Conservation (phyloP, 116 monocot species). For the Dioscorea cayenensis region DNA sequence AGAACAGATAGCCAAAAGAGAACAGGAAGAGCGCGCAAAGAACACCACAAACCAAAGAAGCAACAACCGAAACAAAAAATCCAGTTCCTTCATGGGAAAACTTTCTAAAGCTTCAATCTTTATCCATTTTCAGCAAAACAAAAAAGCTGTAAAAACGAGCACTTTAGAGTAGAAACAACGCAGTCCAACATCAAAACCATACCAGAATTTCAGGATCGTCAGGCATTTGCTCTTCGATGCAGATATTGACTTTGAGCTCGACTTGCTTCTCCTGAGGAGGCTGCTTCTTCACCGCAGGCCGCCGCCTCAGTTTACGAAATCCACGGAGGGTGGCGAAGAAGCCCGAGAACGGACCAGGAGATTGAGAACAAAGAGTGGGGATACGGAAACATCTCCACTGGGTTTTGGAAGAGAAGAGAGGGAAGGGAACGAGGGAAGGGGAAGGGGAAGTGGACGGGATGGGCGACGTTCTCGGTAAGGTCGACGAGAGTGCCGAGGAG, state of each 20-base stretch:
- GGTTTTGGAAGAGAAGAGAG: conserved; percentile 1
- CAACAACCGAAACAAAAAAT: too few species aligned
- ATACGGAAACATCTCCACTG: conserved; percentile 18
- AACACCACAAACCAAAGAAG: too few species aligned
- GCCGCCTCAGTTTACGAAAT: conserved; percentile 39
- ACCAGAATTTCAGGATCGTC: conserved; percentile 82
- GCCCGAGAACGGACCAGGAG: conserved; percentile 14
- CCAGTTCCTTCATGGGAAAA: background rate
- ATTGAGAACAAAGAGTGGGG: background rate
- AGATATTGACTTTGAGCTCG: conserved; percentile 54
- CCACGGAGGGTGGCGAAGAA: conserved; percentile 44
- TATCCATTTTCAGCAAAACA: background rate
- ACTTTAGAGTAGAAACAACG: background rate
- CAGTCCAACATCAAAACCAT: background rate
- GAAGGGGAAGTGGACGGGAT: conserved; percentile 1
- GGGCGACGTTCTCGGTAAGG: background rate
- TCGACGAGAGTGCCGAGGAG: background rate
- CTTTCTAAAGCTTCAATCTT: background rate
- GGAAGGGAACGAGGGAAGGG: background rate
- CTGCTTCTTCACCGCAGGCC: conserved; percentile 31
- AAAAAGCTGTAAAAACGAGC: background rate
- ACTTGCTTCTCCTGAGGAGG: conserved; percentile 52
- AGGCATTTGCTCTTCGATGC: conserved; percentile 78
- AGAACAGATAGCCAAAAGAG: too few species aligned
- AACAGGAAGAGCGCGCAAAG: too few species aligned